Base-by-base conservation (phyloP, 768 basidiomycete genomes). In the Rhodotorula sphaerocarpa region DNA sequence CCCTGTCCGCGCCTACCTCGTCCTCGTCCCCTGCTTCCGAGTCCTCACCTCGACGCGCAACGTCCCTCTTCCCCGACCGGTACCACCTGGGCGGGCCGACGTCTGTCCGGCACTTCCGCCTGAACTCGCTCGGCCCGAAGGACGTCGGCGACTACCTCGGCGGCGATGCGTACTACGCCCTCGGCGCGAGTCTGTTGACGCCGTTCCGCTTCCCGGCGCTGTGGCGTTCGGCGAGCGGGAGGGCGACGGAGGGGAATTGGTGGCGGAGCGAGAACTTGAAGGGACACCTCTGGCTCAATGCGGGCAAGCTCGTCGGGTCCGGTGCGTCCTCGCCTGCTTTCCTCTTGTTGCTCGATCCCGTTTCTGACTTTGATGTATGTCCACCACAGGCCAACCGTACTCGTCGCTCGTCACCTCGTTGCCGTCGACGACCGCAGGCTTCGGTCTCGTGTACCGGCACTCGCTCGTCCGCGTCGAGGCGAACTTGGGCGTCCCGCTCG, bases 81-180 rank as follows among this genome's bases (percentile, higher is more conserved):
- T 90, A 90, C 74, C 91, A 93, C 67, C 80, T 96, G 0, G 95
- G 95, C 30, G 95, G 95, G 0, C 91, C 95, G 0, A 82, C 85
- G 11, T 88, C 84, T 56, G 79, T 97, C 0, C 79, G 95, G 9
- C 82, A 83, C 54, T 92, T 93, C 76, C 80, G 80, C 47, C 78
- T 79, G 10, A 88, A 87, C 71, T 79, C 84, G 6, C 78, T 95
- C 77, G 91, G 91, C 7, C 85, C 86, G 1, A 80, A 79, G 27
- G 88, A 91, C 28, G 31, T 57, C 16, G 62, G 77, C n/a, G 90
- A 92, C 71, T 87, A 86, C 0, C 66, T 89, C 11, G 90, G 90
- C 5, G 91, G 90, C 9, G 87, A 90, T 66, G 55, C 89, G 27
- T 85, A 82, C 73, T 92, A 87, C 80, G 82, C 89, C 0, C 77